Evolutionary conservation across 495 filamentous ascomycete species (phyloP).

Genomic region (Neurospora pannonica): DNA sequence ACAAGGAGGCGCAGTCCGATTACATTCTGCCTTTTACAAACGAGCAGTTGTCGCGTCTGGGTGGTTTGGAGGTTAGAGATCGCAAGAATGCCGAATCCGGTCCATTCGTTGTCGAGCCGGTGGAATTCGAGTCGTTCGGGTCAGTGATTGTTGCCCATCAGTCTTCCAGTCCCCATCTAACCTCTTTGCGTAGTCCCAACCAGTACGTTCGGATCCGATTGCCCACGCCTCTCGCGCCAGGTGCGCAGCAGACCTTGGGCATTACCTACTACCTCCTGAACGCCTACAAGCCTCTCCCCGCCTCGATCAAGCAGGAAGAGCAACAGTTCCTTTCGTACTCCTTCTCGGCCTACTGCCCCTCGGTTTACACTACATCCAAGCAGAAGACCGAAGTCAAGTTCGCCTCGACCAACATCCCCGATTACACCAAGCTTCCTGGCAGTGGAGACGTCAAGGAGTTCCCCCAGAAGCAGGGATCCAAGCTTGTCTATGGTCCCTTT

Average conservation of each 20-base stretch:
- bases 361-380: constrained; percentile 74
- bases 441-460: constrained; percentile 53
- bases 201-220: constrained; percentile 82
- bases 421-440: constrained; percentile 66
- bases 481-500: constrained; percentile 91
- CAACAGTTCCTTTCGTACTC: constrained; percentile 77
- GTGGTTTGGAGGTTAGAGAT: constrained; percentile 81
- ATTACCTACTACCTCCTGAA: constrained; percentile 75
- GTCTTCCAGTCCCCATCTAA: constrained; percentile 1
- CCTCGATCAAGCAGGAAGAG: constrained; percentile 67
- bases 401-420: constrained; percentile 64
- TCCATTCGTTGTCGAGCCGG: constrained; percentile 57
- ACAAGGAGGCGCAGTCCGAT: constrained; percentile 61
- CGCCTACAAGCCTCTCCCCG: constrained; percentile 67
- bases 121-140: constrained; percentile 56
- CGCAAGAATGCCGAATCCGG: constrained; percentile 66
- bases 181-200: constrained; percentile 45
- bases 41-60: constrained; percentile 62
- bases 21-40: constrained; percentile 82
- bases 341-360: constrained; percentile 72
- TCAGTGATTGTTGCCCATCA: constrained; percentile 16
- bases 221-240: constrained; percentile 61
- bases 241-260: constrained; percentile 70
- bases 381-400: constrained; percentile 97
- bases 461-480: constrained; percentile 73